Percentiles rank a stretch among this genome's conserved stretches.
Conservation (phyloP, 1,284 basidiomycete genomes). For the Leccinum fallax region DNA sequence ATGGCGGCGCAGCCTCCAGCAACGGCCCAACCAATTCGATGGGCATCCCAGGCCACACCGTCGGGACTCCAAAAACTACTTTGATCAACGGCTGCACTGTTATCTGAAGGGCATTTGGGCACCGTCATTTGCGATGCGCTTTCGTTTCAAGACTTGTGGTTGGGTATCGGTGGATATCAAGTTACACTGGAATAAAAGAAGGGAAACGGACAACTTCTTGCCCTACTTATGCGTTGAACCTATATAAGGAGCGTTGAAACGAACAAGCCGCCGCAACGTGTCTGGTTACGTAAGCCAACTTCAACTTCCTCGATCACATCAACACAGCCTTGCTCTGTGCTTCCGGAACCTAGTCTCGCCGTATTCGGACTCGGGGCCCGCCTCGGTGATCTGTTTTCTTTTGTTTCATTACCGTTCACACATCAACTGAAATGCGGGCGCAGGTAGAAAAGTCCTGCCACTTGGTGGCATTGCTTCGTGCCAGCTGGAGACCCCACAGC, state of each 20-base stretch:
- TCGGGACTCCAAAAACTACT: conserved; percentile 58
- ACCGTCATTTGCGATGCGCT: conserved; percentile 20
- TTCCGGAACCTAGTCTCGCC: no score
- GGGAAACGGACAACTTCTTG: not conserved
- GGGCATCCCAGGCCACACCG: conserved; percentile 58
- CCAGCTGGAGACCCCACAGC: not conserved
- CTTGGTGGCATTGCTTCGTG: not conserved
- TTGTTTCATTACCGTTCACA: not conserved
- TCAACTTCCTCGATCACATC: not conserved
- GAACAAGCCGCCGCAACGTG: not conserved
- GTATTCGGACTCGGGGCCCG: not conserved
- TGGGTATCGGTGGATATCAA: conserved; percentile 1
- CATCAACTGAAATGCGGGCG: not conserved
- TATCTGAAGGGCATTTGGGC: conserved; percentile 53
- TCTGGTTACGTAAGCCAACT: not conserved
- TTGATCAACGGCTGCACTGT: conserved; percentile 55
- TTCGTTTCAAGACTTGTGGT: not conserved
- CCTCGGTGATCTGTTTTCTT: not conserved
- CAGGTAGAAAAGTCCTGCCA: not conserved
- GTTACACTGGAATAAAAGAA: not conserved
- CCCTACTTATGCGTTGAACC: not conserved
- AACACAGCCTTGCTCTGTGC: no score
- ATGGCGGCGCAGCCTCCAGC: conserved; percentile 63
- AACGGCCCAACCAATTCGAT: conserved; percentile 75
- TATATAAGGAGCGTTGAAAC: not conserved